Evolutionary conservation across 2,329 filamentous ascomycete genomes (phyloP).

Genomic region (Talaromyces sp.): DNA sequence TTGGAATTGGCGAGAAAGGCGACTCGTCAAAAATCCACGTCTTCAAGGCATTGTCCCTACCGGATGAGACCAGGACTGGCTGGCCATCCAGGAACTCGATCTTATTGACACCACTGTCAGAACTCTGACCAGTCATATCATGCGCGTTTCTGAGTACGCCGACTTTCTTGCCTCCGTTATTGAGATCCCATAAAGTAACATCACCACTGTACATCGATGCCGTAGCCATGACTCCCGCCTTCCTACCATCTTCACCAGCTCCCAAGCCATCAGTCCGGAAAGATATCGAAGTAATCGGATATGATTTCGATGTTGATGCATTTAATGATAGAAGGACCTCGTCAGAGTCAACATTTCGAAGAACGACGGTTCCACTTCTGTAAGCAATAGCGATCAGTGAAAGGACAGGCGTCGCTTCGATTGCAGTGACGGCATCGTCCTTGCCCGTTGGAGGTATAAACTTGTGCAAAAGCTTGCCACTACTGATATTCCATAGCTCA

Average conservation of each 20-base stretch:
- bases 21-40: constrained; percentile 95
- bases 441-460: constrained; percentile 69
- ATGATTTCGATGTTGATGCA: constrained; percentile 56
- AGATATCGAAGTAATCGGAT: constrained; percentile 70
- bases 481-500: constrained; percentile 97
- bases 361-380: constrained; percentile 67
- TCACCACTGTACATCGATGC: constrained; percentile 74
- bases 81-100: constrained; percentile 87
- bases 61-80: constrained; percentile 82
- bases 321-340: constrained; percentile 65
- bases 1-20: constrained; percentile 79
- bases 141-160: constrained; percentile 85
- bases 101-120: constrained; percentile 71
- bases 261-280: constrained; percentile 88
- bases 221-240: constrained; percentile 90
- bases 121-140: constrained; percentile 53
- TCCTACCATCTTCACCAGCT: constrained; percentile 78
- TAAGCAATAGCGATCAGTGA: constrained; percentile 87
- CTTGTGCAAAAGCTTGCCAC: constrained; percentile 83
- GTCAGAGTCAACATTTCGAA: constrained; percentile 78
- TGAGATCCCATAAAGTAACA: constrained; percentile 93
- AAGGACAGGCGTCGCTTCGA: constrained; percentile 77
- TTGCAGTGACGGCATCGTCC: constrained; percentile 76
- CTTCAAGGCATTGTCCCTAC: constrained; percentile 86
- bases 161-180: constrained; percentile 77